Evolutionary conservation across 176 grass and related monocot species (phyloP), one percentile per base, ranked within the genome.

Genomic region (Oryza officinalis): DNA sequence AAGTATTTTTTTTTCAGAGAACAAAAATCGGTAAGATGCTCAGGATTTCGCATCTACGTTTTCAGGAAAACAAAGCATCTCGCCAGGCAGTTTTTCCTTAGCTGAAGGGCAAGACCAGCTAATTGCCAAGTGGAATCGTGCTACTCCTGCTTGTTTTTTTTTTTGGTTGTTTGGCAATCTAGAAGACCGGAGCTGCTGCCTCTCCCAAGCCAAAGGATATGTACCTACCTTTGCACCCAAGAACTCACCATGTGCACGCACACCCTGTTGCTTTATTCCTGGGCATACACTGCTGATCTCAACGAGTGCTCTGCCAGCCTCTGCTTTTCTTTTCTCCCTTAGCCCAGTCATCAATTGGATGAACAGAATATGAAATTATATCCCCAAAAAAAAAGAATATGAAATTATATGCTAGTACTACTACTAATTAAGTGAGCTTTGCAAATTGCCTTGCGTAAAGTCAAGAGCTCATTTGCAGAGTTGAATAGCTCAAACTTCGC

Each of bases 391-490:
- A n/a, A n/a, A n/a, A 5, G 65, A 13, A 67, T 7, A 70, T 49
- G 54, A 46, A 27, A 69, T 69, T 20, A 30, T 52, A 49, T 64
- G n/a, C 13, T 41, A 41, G 40, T 41, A 41, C 40, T 41, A 11
- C 40, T 22, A 22, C 33, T 46, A 8, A 46, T 26, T 44, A 71
- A 28, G 33, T 57, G 54, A 72, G 31, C 43, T 41, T 41, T 72
- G 79, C 88, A 86, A 82, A 71, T 82, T 86, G 88, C 65, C 49
- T 67, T 57, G 57, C 66, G 65, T 26, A 32, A 86, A 80, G 88
- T 78, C 83, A 78, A 78, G 10, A 27, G 43, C 66, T 77, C 66
- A 18, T 74, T 14, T 85, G 9, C 57, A 47, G 61, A 59, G 15
- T 11, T 25, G 10, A 59, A 80, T 83, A 86, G 88, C 65, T 83